These are phyloP conservation scores for Paramecium pentaurelia DNA, from an alignment of 73 alveolate genomes.

Conservation along the genomic window DNA sequence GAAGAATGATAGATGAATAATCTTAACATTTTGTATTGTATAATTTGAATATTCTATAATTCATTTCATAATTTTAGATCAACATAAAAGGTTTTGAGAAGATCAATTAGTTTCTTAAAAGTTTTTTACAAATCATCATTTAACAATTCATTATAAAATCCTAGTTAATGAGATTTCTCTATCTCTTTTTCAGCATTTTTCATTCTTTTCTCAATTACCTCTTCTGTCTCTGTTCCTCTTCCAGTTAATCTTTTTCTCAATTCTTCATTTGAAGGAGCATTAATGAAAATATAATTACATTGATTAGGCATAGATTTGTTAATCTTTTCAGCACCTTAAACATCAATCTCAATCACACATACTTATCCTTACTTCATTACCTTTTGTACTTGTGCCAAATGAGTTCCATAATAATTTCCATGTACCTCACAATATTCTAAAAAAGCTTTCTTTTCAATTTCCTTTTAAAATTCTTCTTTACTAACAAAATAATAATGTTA, in stretches of 20 bases:
- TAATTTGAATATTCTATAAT: not conserved
- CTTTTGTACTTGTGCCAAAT: constrained; percentile 53
- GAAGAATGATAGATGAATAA: too few species aligned
- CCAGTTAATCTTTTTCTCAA: constrained; percentile 68
- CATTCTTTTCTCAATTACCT: constrained; percentile 55
- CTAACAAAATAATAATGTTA: constrained; percentile 73
- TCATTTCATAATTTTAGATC: not conserved
- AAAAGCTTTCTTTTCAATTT: constrained; percentile 61
- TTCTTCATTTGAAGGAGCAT: constrained; percentile 67
- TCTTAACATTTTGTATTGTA: not conserved
- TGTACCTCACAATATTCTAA: constrained; percentile 68
- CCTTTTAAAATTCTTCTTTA: constrained; percentile 67
- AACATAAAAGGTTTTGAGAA: constrained; percentile 44
- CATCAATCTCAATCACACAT: constrained; percentile 63
- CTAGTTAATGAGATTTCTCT: not conserved
- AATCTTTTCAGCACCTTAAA: constrained; percentile 65
- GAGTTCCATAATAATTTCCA: constrained; percentile 66
- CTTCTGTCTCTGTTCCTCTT: constrained; percentile 77
- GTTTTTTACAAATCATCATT: constrained; percentile 54
- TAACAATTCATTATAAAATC: constrained; percentile 45
- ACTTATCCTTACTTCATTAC: constrained; percentile 39
- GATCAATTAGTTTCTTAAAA: not conserved
- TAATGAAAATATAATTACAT: constrained; percentile 62
- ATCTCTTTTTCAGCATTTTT: constrained; percentile 59
- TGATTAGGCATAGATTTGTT: constrained; percentile 59